Percentiles rank a stretch among this genome's conserved stretches.
phyloP scores from a whole-genome alignment of 352 stramenopile species.

The Phytopythium litorale region DNA sequence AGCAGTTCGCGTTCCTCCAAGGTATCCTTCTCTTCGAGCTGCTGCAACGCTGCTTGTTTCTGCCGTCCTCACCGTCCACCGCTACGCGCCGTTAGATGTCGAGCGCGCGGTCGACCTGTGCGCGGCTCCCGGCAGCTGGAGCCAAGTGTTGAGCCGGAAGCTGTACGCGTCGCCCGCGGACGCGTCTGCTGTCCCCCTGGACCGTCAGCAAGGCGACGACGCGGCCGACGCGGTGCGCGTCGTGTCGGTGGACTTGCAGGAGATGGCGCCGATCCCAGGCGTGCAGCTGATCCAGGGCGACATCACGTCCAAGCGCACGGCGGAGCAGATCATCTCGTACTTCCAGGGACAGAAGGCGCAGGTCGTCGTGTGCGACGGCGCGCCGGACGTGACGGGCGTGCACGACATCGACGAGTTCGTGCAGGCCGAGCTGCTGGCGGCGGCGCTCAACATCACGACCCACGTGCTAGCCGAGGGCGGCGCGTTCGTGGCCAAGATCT shows the following conservation, averaged over 20 bases:
- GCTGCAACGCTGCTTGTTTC: background rate
- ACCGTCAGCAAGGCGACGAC: background rate
- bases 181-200: conserved; percentile 4
- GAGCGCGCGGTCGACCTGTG: conserved; percentile 96
- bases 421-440: conserved; percentile 94
- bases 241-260: conserved; percentile 98
- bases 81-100: conserved; percentile 41
- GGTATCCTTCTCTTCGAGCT: conserved; percentile 7
- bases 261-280: conserved; percentile 97
- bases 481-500: conserved; percentile 99
- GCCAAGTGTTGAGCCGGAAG: conserved; percentile 93
- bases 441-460: conserved; percentile 97
- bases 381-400: conserved; percentile 99
- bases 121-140: conserved; percentile 98
- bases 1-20: conserved; percentile 95
- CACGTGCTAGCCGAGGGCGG: conserved; percentile 92
- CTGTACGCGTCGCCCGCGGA: conserved; percentile 55
- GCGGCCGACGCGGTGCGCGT: conserved; percentile 69
- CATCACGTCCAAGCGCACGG: conserved; percentile 96
- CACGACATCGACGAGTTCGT: conserved; percentile 99
- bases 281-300: conserved; percentile 95
- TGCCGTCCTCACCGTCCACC: background rate
- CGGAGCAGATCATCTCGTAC: conserved; percentile 93
- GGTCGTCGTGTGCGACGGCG: conserved; percentile 98
- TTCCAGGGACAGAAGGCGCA: conserved; percentile 94